Conservation (phyloP, 2,329 filamentous ascomycete genomes). For the Stemphylium lycopersici region DNA sequence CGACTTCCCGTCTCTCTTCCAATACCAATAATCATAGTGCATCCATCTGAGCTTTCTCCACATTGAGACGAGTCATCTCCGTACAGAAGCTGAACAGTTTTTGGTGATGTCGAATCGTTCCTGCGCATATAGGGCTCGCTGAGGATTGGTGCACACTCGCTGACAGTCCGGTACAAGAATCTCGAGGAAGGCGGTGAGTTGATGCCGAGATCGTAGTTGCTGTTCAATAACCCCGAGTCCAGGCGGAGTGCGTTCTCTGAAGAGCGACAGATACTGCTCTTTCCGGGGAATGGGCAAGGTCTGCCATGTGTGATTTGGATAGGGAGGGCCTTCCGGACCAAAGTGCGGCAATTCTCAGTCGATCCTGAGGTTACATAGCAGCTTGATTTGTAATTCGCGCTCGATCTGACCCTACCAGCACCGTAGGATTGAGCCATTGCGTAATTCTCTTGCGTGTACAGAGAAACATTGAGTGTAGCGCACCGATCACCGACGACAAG, state of each 20-base stretch:
- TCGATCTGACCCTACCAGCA: constrained; percentile 16
- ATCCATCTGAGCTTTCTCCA: neutral
- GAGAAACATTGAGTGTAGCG: constrained; percentile 4
- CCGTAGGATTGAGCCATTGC: neutral
- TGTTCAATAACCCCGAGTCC: constrained; percentile 32
- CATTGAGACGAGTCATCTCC: neutral
- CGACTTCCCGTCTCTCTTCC: constrained; percentile 12
- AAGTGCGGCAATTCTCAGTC: constrained; percentile 23
- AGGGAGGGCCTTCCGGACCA: constrained; percentile 20
- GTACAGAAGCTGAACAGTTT: constrained; percentile 13
- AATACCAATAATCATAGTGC: neutral
- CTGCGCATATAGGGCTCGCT: constrained; percentile 19
- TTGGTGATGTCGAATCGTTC: constrained; percentile 3
- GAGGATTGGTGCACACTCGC: constrained; percentile 30
- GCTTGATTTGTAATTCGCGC: constrained; percentile 24
- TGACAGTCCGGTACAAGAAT: constrained; percentile 27
- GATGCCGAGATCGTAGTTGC: constrained; percentile 29
- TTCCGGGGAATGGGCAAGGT: constrained; percentile 26
- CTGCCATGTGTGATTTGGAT: constrained; percentile 11
- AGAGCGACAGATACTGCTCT: constrained; percentile 20
- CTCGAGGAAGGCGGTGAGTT: constrained; percentile 27
- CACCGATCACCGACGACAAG: constrained; percentile 32
- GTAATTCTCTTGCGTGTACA: constrained; percentile 7
- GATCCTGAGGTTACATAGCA: constrained; percentile 24
- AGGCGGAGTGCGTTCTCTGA: constrained; percentile 22